Evolutionary conservation across 2,329 filamentous ascomycete genomes (phyloP).

Genomic region (Fusarium virguliforme): DNA sequence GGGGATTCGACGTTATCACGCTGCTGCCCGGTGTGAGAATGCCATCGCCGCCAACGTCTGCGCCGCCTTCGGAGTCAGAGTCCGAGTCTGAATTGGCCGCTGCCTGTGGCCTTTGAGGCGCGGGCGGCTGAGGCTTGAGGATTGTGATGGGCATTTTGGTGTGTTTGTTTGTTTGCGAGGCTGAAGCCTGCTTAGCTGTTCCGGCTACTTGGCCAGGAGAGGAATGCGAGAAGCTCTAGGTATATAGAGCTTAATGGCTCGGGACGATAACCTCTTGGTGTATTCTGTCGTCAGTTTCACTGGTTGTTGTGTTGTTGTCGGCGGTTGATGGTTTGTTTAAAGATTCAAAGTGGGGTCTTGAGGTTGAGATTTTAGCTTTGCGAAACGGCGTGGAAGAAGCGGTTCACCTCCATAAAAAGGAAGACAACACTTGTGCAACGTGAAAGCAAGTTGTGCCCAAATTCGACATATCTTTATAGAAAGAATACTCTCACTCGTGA

Average conservation of each 20-base stretch:
- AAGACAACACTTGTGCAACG: neutral
- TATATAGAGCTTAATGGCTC: neutral
- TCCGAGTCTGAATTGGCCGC: constrained; percentile 58
- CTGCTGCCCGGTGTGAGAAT: constrained; percentile 94
- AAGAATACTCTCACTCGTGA: neutral
- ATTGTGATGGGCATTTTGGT: constrained; percentile 66
- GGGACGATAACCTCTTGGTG: neutral
- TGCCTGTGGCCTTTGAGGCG: constrained; percentile 45
- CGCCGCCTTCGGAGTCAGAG: constrained; percentile 64
- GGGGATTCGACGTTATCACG: constrained; percentile 88
- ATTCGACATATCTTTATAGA: neutral
- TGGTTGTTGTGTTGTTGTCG: constrained; percentile 22
- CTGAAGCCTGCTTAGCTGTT: constrained; percentile 4
- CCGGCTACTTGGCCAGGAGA: neutral
- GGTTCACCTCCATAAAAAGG: neutral
- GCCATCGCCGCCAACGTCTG: constrained; percentile 62
- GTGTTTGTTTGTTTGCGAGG: constrained; percentile 25
- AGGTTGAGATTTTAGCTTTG: constrained; percentile 51
- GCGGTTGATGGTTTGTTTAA: constrained; percentile 45
- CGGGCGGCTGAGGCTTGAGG: constrained; percentile 59
- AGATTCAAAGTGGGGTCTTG: constrained; percentile 52
- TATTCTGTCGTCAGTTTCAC: constrained; percentile 5
- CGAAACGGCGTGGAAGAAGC: constrained; percentile 5
- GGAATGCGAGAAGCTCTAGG: neutral
- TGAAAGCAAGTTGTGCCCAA: neutral